Conservation (phyloP, 2,329 filamentous ascomycete species). For the Sphaerulina musiva region DNA sequence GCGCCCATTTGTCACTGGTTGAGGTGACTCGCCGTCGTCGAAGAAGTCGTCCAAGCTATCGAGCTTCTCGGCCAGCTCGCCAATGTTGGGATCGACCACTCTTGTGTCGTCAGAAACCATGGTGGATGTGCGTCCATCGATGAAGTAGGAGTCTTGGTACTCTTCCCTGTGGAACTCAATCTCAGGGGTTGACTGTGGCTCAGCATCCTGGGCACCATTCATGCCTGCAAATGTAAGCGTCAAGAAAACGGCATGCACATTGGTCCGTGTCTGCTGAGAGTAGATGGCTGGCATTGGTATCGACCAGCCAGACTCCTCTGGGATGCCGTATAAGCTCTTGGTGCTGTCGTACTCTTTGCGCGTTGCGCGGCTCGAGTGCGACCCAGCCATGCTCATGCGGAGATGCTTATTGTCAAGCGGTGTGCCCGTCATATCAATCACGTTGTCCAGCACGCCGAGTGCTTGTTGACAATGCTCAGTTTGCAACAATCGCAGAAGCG, state of each 20-base stretch:
- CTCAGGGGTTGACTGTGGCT: constrained; percentile 65
- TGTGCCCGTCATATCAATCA: constrained; percentile 81
- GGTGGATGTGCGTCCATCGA: constrained; percentile 65
- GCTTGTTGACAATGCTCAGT: constrained; percentile 93
- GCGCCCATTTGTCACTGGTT: constrained; percentile 10
- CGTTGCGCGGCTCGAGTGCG: constrained; percentile 69
- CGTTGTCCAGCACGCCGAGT: constrained; percentile 83
- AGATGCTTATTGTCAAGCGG: constrained; percentile 91
- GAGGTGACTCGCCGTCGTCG: constrained; percentile 34
- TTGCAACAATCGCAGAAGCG: constrained; percentile 78
- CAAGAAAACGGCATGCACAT: constrained; percentile 94
- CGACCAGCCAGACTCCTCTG: constrained; percentile 91
- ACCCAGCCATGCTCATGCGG: constrained; percentile 95
- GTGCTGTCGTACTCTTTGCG: constrained; percentile 93
- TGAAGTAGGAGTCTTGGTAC: constrained; percentile 69
- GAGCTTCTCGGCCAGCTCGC: constrained; percentile 65
- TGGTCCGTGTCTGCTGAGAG: constrained; percentile 76
- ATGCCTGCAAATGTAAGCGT: constrained; percentile 47
- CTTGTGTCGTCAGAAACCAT: constrained; percentile 84
- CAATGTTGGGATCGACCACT: constrained; percentile 61
- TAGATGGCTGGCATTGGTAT: constrained; percentile 88
- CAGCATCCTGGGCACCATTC: constrained; percentile 41
- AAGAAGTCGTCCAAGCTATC: constrained; percentile 53
- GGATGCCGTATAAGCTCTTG: constrained; percentile 92
- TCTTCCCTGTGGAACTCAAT: constrained; percentile 92